Evolutionary conservation across 495 filamentous ascomycete genomes (phyloP).

Genomic region (Penicillium lagena): DNA sequence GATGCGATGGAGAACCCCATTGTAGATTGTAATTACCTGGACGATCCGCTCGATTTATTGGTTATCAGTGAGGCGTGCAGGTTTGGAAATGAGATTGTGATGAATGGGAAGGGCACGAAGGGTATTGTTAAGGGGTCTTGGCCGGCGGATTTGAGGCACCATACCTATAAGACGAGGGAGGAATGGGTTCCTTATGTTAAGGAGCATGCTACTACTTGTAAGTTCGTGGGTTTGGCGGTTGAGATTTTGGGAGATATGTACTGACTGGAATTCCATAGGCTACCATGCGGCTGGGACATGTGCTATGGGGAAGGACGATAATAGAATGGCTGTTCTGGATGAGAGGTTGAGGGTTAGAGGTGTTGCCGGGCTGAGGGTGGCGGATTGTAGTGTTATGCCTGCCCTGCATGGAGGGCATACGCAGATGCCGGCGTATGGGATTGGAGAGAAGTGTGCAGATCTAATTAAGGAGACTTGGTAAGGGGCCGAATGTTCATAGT

Average conservation of each 20-base stretch:
- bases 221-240: slow-evolving; percentile 4
- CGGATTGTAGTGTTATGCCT: slow-evolving; percentile 53
- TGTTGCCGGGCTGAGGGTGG: slow-evolving; percentile 45
- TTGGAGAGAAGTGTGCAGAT: slow-evolving; percentile 54
- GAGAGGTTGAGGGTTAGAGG: slow-evolving; percentile 46
- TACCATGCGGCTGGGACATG: slow-evolving; percentile 50
- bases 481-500: slow-evolving; percentile 11
- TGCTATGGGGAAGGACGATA: slow-evolving; percentile 41
- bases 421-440: slow-evolving; percentile 52
- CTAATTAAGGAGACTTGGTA: slow-evolving; percentile 43
- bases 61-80: slow-evolving; percentile 43
- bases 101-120: slow-evolving; percentile 44
- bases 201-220: slow-evolving; percentile 48
- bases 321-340: slow-evolving; percentile 49
- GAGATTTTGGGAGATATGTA: neutral
- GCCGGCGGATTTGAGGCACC: slow-evolving; percentile 38
- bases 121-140: slow-evolving; percentile 52
- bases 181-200: slow-evolving; percentile 43
- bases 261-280: slow-evolving; percentile 13
- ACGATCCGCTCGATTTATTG: slow-evolving; percentile 40
- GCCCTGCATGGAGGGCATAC: slow-evolving; percentile 49
- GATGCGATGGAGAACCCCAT: slow-evolving; percentile 35
- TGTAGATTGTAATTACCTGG: slow-evolving; percentile 45
- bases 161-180: slow-evolving; percentile 39
- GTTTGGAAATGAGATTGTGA: slow-evolving; percentile 49